phyloP scores from a whole-genome alignment of 2,329 filamentous ascomycete genomes.

The Ophiocordyceps australis region DNA sequence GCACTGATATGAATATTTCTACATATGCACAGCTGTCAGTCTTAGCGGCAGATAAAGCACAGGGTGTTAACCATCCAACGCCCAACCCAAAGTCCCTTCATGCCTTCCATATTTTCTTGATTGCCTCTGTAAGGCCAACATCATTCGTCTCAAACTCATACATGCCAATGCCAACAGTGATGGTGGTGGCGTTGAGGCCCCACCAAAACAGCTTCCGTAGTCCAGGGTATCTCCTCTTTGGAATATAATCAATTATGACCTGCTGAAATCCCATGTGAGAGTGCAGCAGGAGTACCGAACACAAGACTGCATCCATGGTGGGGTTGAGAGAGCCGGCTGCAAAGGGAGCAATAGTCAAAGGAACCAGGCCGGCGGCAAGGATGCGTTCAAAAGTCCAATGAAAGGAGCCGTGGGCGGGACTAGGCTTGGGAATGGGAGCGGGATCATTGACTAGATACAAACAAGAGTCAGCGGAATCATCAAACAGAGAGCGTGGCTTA shows the following conservation, averaged over 20 bases:
- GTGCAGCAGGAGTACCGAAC: constrained; percentile 71
- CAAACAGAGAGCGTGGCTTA: too few species aligned
- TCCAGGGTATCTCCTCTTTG: constrained; percentile 48
- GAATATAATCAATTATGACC: constrained; percentile 83
- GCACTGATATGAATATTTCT: too few species aligned
- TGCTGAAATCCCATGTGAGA: constrained; percentile 92
- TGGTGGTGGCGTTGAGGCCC: constrained; percentile 61
- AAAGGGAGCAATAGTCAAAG: constrained; percentile 79
- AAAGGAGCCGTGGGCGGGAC: constrained; percentile 78
- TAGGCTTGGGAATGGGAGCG: constrained; percentile 51
- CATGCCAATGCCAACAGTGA: constrained; percentile 68
- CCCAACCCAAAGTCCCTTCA: constrained; percentile 13
- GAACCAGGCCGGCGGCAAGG: constrained; percentile 64
- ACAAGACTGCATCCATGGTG: constrained; percentile 68
- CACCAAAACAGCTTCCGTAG: constrained; percentile 52
- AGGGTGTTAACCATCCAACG: constrained; percentile 1
- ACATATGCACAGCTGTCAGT: too few species aligned
- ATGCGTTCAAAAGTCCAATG: constrained; percentile 96
- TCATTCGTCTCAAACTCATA: constrained; percentile 99
- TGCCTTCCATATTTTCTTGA: constrained; percentile 82
- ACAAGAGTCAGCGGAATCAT: constrained; percentile 1
- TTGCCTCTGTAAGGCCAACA: constrained; percentile 76
- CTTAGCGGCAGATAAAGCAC: too few species aligned
- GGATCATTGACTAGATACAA: constrained; percentile 64
- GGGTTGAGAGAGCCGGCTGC: constrained; percentile 85